Percentiles rank a stretch among this genome's conserved stretches.
These are phyloP conservation scores for Beauveria brongniartii DNA, from an alignment of 2,329 filamentous ascomycete genomes.

Conservation along the genomic window DNA sequence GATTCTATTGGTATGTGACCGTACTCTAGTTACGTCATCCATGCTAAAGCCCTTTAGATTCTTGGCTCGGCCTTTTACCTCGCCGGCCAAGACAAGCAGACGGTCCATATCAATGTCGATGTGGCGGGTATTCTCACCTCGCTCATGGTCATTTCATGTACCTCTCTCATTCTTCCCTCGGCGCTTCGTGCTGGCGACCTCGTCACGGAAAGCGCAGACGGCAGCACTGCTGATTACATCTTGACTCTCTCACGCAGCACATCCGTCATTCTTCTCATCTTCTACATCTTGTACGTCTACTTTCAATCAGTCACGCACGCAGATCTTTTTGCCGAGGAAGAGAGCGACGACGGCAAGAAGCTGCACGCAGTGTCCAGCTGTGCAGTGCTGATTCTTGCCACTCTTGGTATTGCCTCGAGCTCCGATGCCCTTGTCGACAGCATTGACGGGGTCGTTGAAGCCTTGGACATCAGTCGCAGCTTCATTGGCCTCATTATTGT, in stretches of 20 bases:
- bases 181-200: constrained; percentile 7
- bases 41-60: constrained; percentile 1
- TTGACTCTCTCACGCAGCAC: constrained; percentile 9
- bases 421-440: constrained; percentile 21
- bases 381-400: constrained; percentile 13
- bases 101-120: constrained; percentile 10
- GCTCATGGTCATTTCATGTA: constrained; percentile 10
- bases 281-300: constrained; percentile 8
- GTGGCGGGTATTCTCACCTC: constrained; percentile 10
- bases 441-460: constrained; percentile 15
- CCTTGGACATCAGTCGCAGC: constrained; percentile 13
- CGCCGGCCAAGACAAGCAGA: constrained; percentile 9
- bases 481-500: constrained; percentile 16
- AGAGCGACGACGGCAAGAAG: constrained; percentile 10
- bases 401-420: constrained; percentile 14
- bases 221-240: constrained; percentile 7
- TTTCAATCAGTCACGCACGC: constrained; percentile 10
- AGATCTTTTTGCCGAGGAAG: constrained; percentile 10
- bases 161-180: constrained; percentile 8
- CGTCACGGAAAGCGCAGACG: not conserved
- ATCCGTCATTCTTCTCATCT: constrained; percentile 8
- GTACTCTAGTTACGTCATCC: not conserved
- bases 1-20: constrained; percentile 1
- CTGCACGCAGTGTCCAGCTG: constrained; percentile 13
- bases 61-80: constrained; percentile 9